Evolutionary conservation across 1,139 yeast genomes (phyloP), one percentile per base, ranked within the genome.

Genomic region (Lodderomyces beijingensis): DNA sequence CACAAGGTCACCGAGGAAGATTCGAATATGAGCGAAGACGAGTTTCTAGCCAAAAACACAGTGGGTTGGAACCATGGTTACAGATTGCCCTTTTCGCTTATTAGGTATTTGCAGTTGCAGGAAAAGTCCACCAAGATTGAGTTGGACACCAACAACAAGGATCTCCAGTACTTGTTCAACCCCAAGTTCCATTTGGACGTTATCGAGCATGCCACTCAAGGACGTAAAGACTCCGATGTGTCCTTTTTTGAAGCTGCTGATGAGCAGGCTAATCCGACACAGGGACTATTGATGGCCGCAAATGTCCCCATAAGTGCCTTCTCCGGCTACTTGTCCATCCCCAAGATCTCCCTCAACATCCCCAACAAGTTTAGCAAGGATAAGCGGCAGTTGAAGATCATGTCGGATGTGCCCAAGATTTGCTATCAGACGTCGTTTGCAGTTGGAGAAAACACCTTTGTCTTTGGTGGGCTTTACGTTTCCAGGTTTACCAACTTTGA

Each of bases 381-480:
- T 23, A 37, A 37, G 16, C 41, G 24, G 5, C 32, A 34, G 12
- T 31, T 33, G 6, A 36, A 35, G 30, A 36, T 32, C 20, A 37
- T 36, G 28, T 37, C 33, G 16, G 55, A 48, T 23, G 38, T 60
- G 4, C 59, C 62, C 5, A 45, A 56, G 38, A 38, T 60, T 4
- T 56, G 60, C 27, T 65, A 57, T 42, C 71, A 62, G 30, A 60
- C 59, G 36, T 58, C 55, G 32, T 57, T 55, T 33, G 59, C 61
- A 30, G 42, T 53, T 8, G 61, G 57, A 11, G 70, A 62, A 26
- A 36, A 48, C 23, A 56, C 59, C 2, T 65, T 56, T 38, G 45
- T 56, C 4, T 67, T 67, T 45, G 74, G 74, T 3, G 74, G 74
- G 0, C 34, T 68, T 7, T 43, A 34, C 28, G 45, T 46, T 5